Evolutionary conservation across 225 moss, liverwort and hornwort species (phyloP).

Genomic region (Antitrichia curtipendula): DNA sequence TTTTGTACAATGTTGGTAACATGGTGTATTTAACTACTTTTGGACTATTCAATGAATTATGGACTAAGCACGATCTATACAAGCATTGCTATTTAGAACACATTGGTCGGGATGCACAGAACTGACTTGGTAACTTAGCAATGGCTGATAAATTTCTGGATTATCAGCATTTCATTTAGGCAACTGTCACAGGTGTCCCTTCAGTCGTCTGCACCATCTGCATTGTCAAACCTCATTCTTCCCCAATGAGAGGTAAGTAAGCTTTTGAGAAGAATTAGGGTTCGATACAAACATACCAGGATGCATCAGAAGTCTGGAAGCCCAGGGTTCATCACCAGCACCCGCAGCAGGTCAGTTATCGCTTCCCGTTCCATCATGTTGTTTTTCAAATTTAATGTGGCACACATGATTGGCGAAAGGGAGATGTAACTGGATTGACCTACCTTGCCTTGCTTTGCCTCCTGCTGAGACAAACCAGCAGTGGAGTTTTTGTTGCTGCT

Average conservation of each 20-base stretch:
- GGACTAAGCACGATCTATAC: too few relatives aligned
- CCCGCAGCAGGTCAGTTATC: not conserved
- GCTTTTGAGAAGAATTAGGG: not conserved
- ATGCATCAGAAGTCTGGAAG: slow-evolving; percentile 6
- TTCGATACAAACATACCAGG: not conserved
- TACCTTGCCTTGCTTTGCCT: not conserved
- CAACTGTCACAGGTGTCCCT: not conserved
- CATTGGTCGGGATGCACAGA: not conserved
- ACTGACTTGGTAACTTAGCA: not conserved
- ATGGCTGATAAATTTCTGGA: not conserved
- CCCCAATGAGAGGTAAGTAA: not conserved
- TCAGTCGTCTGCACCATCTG: not conserved
- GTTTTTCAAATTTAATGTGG: not conserved
- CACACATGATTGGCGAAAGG: not conserved
- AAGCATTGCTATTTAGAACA: too few relatives aligned
- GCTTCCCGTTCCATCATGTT: not conserved
- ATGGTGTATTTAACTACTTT: too few relatives aligned
- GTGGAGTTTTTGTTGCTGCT: not conserved
- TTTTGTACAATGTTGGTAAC: too few relatives aligned
- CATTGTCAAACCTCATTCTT: not conserved
- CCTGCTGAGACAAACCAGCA: not conserved
- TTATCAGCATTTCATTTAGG: not conserved
- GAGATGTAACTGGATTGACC: not conserved
- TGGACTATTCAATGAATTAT: too few relatives aligned
- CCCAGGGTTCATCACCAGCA: slow-evolving; percentile 14